Percentiles rank a stretch among this genome's conserved stretches.
Evolutionary conservation across 495 filamentous ascomycete species (phyloP).

Genomic region (Penicillium angulare): DNA sequence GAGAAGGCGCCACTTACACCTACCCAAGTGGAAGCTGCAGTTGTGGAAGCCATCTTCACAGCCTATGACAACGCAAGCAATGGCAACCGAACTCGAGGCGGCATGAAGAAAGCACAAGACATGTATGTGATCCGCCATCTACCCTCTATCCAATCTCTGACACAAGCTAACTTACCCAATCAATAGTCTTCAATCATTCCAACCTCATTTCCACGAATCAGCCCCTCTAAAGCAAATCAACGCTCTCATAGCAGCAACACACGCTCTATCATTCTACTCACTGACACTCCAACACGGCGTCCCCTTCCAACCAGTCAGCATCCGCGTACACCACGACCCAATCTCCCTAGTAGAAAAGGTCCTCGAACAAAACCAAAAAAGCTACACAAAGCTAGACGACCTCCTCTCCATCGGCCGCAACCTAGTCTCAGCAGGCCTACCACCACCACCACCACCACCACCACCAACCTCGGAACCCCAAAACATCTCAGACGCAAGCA

Average conservation of each 20-base stretch:
- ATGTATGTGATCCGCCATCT: constrained; percentile 55
- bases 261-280: constrained; percentile 82
- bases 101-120: constrained; percentile 78
- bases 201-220: constrained; percentile 58
- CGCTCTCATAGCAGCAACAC: constrained; percentile 79
- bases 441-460: constrained; percentile 13
- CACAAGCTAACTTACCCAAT: too few relatives aligned
- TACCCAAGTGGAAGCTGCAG: constrained; percentile 58
- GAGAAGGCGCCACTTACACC: constrained; percentile 47
- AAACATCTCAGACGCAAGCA: constrained; percentile 23
- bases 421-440: constrained; percentile 69
- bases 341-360: constrained; percentile 80
- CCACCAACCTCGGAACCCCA: not conserved
- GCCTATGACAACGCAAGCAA: constrained; percentile 90
- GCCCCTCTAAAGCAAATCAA: constrained; percentile 54
- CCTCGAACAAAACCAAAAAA: constrained; percentile 79
- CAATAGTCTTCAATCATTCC: constrained; percentile 73
- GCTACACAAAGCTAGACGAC: constrained; percentile 84
- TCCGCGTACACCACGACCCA: constrained; percentile 84
- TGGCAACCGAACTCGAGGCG: constrained; percentile 78
- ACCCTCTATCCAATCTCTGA: constrained; percentile 9
- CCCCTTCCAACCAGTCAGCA: constrained; percentile 86
- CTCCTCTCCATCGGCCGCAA: constrained; percentile 75
- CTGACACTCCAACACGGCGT: constrained; percentile 88
- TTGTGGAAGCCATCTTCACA: constrained; percentile 65